phyloP scores from a whole-genome alignment of 73 alveolate genomes.

The Tetrahymena thermophila region DNA sequence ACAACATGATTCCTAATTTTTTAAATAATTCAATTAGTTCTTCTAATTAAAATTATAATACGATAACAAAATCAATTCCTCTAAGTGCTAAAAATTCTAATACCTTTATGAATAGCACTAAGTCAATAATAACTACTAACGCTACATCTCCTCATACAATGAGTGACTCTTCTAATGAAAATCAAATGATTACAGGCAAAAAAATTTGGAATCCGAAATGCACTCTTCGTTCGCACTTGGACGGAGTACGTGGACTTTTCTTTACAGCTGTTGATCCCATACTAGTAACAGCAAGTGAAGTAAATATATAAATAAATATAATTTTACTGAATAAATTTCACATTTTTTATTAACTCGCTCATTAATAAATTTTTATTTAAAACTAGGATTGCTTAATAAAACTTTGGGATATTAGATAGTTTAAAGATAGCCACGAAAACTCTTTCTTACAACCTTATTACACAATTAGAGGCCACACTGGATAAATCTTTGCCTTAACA shows the following conservation, averaged over 20 bases:
- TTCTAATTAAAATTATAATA: not conserved
- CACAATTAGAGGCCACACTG: constrained; percentile 25
- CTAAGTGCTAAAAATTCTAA: not conserved
- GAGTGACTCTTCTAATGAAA: not conserved
- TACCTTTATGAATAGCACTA: not conserved
- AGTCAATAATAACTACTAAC: not conserved
- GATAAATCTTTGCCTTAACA: constrained; percentile 24
- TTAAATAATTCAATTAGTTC: not conserved
- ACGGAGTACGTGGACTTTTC: constrained; percentile 41
- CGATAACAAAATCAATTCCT: not conserved
- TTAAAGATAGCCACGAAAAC: constrained; percentile 9
- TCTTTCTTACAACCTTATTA: constrained; percentile 42
- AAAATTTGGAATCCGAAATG: not conserved
- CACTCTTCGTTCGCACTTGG: constrained; percentile 42
- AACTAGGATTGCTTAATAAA: constrained; percentile 52
- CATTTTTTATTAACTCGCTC: too few relatives aligned
- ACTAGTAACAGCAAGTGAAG: constrained; percentile 51
- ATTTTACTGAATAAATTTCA: too few relatives aligned
- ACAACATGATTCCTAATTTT: not conserved
- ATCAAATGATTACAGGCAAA: not conserved
- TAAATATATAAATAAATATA: not conserved
- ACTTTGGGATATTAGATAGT: constrained; percentile 49
- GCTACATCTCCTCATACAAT: not conserved
- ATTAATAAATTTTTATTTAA: too few relatives aligned
- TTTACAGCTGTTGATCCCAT: constrained; percentile 24